These are phyloP conservation scores for Picea sitchensis DNA, from an alignment of 75 land plant genomes.

Conservation along the genomic window DNA sequence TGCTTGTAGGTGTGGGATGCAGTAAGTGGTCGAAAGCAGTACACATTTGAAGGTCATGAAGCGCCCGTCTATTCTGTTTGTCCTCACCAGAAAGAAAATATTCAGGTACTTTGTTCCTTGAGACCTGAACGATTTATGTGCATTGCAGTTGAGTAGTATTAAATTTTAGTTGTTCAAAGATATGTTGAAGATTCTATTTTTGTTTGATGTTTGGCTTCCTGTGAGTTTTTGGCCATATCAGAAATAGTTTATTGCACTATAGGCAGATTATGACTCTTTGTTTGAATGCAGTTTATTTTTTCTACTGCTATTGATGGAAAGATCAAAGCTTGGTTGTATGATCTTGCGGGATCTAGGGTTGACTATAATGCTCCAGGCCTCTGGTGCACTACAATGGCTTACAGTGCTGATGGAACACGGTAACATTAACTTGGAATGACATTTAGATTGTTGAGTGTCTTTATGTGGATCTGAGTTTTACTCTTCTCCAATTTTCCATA, in stretches of 20 bases:
- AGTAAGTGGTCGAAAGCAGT: conserved; percentile 18
- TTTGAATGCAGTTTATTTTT: conserved; percentile 69
- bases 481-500: too few relatives aligned
- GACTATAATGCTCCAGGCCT: conserved; percentile 85
- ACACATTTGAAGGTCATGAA: conserved; percentile 70
- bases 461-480: background rate
- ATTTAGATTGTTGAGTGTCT: background rate
- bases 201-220: conserved; percentile 5
- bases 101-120: conserved; percentile 46
- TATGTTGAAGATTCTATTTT: background rate
- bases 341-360: conserved; percentile 66
- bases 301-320: conserved; percentile 83
- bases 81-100: conserved; percentile 73
- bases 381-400: conserved; percentile 76
- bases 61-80: conserved; percentile 74
- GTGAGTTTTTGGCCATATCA: background rate
- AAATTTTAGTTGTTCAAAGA: background rate
- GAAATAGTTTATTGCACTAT: background rate
- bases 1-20: conserved; percentile 34
- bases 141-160: background rate
- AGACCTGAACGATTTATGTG: background rate
- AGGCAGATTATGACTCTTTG: background rate
- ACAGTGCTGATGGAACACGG: conserved; percentile 83
- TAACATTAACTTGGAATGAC: conserved; percentile 8
- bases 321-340: conserved; percentile 88